phyloP scores from a whole-genome alignment of 495 filamentous ascomycete genomes.

The Talaromyces stipitatus region DNA sequence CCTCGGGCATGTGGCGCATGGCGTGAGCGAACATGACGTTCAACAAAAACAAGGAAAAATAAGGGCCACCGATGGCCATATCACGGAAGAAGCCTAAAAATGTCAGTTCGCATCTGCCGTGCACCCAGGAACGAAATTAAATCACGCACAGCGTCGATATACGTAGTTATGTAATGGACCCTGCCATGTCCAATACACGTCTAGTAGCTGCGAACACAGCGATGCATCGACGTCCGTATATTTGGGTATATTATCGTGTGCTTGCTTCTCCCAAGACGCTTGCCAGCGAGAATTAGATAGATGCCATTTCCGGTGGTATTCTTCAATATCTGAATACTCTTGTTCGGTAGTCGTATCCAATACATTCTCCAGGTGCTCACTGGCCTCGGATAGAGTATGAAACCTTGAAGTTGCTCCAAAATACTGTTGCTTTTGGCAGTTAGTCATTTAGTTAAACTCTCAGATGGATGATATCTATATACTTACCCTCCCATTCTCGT shows the following conservation, averaged over 20 bases:
- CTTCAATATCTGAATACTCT: conserved; percentile 3
- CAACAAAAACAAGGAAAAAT: conserved; percentile 8
- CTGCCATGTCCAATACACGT: conserved; percentile 12
- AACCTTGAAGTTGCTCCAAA: conserved; percentile 10
- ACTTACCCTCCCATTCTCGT: conserved; percentile 8
- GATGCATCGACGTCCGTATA: conserved; percentile 7
- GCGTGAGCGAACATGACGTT: conserved; percentile 12
- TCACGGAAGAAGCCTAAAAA: conserved; percentile 8
- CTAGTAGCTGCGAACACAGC: background rate
- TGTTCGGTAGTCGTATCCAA: background rate
- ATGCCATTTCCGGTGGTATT: conserved; percentile 10
- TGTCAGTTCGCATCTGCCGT: no score
- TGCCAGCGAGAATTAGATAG: conserved; percentile 8
- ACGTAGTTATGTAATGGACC: conserved; percentile 9
- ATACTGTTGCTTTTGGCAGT: conserved; percentile 6
- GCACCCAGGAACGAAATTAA: no score
- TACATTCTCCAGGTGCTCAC: background rate
- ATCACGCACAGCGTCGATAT: conserved; percentile 9
- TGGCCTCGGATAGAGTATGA: conserved; percentile 6
- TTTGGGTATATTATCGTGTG: background rate
- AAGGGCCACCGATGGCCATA: conserved; percentile 7
- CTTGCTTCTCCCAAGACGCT: conserved; percentile 6
- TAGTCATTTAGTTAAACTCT: no score
- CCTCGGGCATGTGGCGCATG: conserved; percentile 7
- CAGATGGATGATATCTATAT: no score